Evolutionary conservation across 78 protist species (phyloP).

Genomic region (Dictyostelium brefeldianum): DNA sequence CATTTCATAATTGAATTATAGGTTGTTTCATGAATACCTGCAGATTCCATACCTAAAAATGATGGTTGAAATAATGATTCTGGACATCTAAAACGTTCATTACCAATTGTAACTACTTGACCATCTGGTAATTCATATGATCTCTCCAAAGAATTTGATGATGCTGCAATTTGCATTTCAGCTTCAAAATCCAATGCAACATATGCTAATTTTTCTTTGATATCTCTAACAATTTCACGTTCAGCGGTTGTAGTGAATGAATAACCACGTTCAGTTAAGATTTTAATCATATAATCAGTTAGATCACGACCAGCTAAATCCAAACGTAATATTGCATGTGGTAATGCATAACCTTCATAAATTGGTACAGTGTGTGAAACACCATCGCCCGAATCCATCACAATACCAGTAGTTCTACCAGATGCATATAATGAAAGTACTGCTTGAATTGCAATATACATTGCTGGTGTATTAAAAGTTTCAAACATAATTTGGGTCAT

Average conservation of each 20-base stretch:
- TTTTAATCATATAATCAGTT: constrained; percentile 87
- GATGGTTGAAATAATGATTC: constrained; percentile 93
- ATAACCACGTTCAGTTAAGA: constrained; percentile 86
- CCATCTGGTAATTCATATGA: constrained; percentile 84
- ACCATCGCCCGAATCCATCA: constrained; percentile 91
- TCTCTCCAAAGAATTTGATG: constrained; percentile 21
- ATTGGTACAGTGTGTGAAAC: constrained; percentile 93
- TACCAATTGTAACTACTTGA: constrained; percentile 78
- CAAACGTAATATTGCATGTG: constrained; percentile 85
- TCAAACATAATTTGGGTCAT: constrained; percentile 97
- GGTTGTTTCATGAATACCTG: constrained; percentile 74
- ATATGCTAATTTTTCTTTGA: constrained; percentile 89
- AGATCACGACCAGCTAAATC: constrained; percentile 90
- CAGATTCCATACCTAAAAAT: constrained; percentile 88
- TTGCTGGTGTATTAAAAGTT: constrained; percentile 92
- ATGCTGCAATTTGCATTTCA: constrained; percentile 34
- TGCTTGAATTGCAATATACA: constrained; percentile 82
- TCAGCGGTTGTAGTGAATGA: constrained; percentile 51
- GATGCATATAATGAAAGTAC: constrained; percentile 90
- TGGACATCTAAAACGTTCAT: constrained; percentile 86
- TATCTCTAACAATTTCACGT: constrained; percentile 54
- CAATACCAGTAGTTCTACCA: constrained; percentile 94
- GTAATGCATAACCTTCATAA: constrained; percentile 86
- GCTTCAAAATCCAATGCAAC: constrained; percentile 66
- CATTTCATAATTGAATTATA: constrained; percentile 80